phyloP scores from a whole-genome alignment of 75 land plant genomes.

The Sequoia sempervirens region DNA sequence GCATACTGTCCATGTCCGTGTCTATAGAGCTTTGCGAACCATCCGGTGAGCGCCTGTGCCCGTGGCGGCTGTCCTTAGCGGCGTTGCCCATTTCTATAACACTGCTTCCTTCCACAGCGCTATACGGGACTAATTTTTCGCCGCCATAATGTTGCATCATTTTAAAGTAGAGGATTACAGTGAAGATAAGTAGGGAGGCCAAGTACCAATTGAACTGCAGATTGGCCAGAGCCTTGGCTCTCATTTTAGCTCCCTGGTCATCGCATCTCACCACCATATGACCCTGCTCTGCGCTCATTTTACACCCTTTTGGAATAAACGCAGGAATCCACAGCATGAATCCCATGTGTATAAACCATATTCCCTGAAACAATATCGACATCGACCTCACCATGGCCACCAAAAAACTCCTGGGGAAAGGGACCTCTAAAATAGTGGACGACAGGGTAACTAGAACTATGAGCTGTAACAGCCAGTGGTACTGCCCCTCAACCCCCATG shows the following conservation, averaged over 20 bases:
- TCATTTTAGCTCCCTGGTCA: constrained; percentile 15
- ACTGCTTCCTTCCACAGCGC: neutral
- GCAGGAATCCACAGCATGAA: constrained; percentile 60
- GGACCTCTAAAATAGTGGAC: constrained; percentile 27
- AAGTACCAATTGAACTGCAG: constrained; percentile 73
- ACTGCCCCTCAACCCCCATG: constrained; percentile 63
- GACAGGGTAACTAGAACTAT: constrained; percentile 31
- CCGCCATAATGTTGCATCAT: neutral
- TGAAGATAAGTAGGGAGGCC: constrained; percentile 25
- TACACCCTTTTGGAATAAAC: constrained; percentile 53
- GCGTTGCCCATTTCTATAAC: neutral
- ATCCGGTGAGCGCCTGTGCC: neutral
- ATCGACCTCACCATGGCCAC: constrained; percentile 43
- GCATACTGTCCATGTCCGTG: neutral
- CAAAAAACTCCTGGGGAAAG: constrained; percentile 24
- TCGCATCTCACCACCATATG: constrained; percentile 41
- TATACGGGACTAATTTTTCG: neutral
- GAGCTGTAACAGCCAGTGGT: constrained; percentile 87
- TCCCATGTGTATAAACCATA: constrained; percentile 66
- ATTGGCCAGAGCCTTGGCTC: constrained; percentile 65
- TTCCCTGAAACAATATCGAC: constrained; percentile 39
- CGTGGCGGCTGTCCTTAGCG: neutral
- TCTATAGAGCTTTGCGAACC: neutral
- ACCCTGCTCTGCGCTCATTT: constrained; percentile 13
- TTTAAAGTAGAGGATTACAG: neutral